phyloP scores from a whole-genome alignment of 2,329 filamentous ascomycete genomes.

The Epichloe brachyelytri region DNA sequence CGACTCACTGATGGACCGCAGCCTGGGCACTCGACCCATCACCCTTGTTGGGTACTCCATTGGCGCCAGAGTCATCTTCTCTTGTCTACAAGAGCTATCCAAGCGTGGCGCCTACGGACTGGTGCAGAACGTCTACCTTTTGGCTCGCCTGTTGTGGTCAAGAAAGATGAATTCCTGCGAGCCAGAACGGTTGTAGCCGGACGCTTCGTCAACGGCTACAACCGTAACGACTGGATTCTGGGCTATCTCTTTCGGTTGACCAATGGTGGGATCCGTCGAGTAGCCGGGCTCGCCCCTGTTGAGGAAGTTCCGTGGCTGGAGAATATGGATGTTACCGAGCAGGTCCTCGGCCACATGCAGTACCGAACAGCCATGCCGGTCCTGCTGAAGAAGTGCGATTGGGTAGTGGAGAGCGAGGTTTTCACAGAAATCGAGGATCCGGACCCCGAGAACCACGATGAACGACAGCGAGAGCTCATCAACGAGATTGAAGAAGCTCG shows the following conservation, averaged over 20 bases:
- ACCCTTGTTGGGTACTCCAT: slow-evolving; percentile 93
- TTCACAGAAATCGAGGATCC: slow-evolving; percentile 96
- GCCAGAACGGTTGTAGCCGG: slow-evolving; percentile 76
- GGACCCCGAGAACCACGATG: slow-evolving; percentile 82
- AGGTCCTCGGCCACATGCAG: slow-evolving; percentile 89
- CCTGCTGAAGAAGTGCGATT: slow-evolving; percentile 76
- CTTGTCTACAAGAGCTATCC: slow-evolving; percentile 76
- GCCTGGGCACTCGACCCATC: slow-evolving; percentile 78
- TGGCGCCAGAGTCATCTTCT: slow-evolving; percentile 83
- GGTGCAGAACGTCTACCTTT: slow-evolving; percentile 89
- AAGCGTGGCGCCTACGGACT: slow-evolving; percentile 74
- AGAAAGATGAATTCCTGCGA: slow-evolving; percentile 75
- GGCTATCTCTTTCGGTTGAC: slow-evolving; percentile 93
- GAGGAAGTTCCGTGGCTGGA: slow-evolving; percentile 70
- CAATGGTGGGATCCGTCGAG: slow-evolving; percentile 75
- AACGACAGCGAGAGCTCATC: slow-evolving; percentile 84
- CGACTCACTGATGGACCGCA: slow-evolving; percentile 84
- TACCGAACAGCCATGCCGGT: slow-evolving; percentile 88
- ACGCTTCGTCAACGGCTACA: slow-evolving; percentile 90
- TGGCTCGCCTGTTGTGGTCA: slow-evolving; percentile 82
- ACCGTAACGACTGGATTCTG: slow-evolving; percentile 92
- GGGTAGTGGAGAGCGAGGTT: slow-evolving; percentile 83
- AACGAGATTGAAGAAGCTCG: slow-evolving; percentile 93
- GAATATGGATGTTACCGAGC: slow-evolving; percentile 76
- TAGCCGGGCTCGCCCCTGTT: slow-evolving; percentile 72